A percentile compares a stretch with the other conserved stretches of the same genome.
These are phyloP conservation scores for Aphanomyces stellatus DNA, from an alignment of 352 stramenopile species.

Conservation along the genomic window DNA sequence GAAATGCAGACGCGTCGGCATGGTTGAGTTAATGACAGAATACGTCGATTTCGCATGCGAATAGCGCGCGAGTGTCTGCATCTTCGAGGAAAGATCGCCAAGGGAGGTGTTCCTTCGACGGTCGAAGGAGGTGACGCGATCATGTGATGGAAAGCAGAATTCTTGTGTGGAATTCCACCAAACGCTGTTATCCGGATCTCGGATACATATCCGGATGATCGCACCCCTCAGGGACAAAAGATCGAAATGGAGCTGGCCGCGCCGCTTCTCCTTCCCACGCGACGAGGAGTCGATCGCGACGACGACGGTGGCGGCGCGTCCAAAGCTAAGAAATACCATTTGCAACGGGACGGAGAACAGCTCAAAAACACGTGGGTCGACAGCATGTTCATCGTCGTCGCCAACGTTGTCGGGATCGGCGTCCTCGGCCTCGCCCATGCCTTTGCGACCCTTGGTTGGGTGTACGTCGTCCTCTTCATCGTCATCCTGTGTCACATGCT, in stretches of 20 bases:
- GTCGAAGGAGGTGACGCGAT: too few relatives aligned
- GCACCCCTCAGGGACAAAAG: background rate
- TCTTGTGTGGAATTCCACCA: background rate
- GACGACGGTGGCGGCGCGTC: background rate
- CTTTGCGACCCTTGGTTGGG: constrained; percentile 18
- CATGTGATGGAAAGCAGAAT: background rate
- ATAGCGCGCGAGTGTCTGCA: too few relatives aligned
- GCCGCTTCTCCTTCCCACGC: background rate
- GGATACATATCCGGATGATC: background rate
- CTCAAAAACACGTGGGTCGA: constrained; percentile 13
- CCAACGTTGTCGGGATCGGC: constrained; percentile 13
- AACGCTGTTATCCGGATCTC: background rate
- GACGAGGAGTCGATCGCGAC: background rate
- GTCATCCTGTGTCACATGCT: background rate
- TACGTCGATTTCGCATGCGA: too few relatives aligned
- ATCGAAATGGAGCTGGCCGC: constrained; percentile 2
- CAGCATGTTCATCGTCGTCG: constrained; percentile 19
- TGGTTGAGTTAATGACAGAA: too few relatives aligned
- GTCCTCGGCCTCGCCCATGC: constrained; percentile 13
- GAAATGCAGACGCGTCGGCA: background rate
- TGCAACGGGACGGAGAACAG: constrained; percentile 9
- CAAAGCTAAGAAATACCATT: background rate
- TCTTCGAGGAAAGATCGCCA: too few relatives aligned
- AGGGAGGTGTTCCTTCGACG: too few relatives aligned
- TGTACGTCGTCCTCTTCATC: constrained; percentile 11